Evolutionary conservation across 2,329 filamentous ascomycete genomes (phyloP).

Genomic region (Plectosphaerella cucumerina): DNA sequence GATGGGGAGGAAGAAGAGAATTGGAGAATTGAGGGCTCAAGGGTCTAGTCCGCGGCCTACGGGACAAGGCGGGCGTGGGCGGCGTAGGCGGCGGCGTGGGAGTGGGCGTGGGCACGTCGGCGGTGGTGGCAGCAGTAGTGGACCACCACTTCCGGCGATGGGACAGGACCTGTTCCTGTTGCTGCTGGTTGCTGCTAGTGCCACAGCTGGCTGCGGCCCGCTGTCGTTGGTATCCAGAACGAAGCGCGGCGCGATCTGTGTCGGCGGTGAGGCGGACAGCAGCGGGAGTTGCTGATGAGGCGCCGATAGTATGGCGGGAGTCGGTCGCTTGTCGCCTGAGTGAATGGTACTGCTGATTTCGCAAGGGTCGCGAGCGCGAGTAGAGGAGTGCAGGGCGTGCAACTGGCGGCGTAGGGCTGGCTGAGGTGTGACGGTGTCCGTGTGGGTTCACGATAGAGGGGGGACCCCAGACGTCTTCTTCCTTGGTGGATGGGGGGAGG

Average conservation of each 20-base stretch:
- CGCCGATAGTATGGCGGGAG: too few relatives aligned
- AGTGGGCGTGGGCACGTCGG: neutral
- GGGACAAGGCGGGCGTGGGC: neutral
- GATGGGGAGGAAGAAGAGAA: slow-evolving; percentile 1
- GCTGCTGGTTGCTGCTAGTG: too few relatives aligned
- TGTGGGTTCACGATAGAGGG: too few relatives aligned
- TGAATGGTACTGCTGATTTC: too few relatives aligned
- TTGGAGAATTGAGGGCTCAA: neutral
- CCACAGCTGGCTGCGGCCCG: neutral
- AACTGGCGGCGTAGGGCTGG: too few relatives aligned
- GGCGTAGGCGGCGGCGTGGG: neutral
- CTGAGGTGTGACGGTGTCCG: too few relatives aligned
- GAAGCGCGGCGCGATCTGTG: neutral
- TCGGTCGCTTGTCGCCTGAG: too few relatives aligned
- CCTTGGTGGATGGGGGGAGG: too few relatives aligned
- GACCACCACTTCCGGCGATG: neutral
- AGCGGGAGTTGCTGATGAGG: neutral
- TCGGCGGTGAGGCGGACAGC: slow-evolving; percentile 1
- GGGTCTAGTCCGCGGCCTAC: neutral
- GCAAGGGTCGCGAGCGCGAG: too few relatives aligned
- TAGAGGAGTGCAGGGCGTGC: too few relatives aligned
- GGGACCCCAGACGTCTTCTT: too few relatives aligned
- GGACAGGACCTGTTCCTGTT: neutral
- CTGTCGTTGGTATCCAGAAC: neutral
- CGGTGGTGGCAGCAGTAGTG: neutral